A percentile compares a stretch with the other conserved stretches of the same genome.
phyloP scores from a whole-genome alignment of 306 rosid species.

The Biancaea sappan region DNA sequence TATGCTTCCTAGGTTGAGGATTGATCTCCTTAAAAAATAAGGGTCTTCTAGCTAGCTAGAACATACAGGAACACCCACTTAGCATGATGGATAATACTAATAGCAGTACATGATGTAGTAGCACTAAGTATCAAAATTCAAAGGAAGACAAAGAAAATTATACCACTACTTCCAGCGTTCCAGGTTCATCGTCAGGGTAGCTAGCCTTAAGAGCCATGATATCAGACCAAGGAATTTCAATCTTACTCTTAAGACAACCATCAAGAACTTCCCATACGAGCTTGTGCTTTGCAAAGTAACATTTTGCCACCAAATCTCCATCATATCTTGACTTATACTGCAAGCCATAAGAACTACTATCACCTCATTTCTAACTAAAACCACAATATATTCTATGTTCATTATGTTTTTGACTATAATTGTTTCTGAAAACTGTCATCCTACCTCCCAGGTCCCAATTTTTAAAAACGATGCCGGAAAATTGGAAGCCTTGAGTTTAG shows the following conservation, averaged over 20 bases:
- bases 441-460: conserved; percentile 90
- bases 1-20: conserved; percentile 93
- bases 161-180: conserved; percentile 74
- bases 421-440: neutral
- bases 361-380: conserved; percentile 25
- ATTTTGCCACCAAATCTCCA: conserved; percentile 87
- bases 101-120: neutral
- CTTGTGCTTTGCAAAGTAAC: conserved; percentile 87
- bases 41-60: conserved; percentile 82
- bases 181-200: conserved; percentile 73
- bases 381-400: conserved; percentile 30
- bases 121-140: neutral
- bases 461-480: conserved; percentile 67
- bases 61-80: conserved; percentile 31
- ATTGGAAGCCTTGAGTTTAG: conserved; percentile 79
- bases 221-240: conserved; percentile 93
- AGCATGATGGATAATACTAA: conserved; percentile 24
- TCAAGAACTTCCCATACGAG: conserved; percentile 95
- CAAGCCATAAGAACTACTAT: conserved; percentile 26
- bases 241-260: conserved; percentile 84
- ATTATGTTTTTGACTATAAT: neutral
- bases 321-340: conserved; percentile 84
- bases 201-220: conserved; percentile 75
- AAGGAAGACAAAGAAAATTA: neutral
- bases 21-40: conserved; percentile 80